A percentile compares a stretch with the other conserved stretches of the same genome.
Conservation (phyloP, 768 basidiomycete genomes). For the Collybiopsis luxurians region DNA sequence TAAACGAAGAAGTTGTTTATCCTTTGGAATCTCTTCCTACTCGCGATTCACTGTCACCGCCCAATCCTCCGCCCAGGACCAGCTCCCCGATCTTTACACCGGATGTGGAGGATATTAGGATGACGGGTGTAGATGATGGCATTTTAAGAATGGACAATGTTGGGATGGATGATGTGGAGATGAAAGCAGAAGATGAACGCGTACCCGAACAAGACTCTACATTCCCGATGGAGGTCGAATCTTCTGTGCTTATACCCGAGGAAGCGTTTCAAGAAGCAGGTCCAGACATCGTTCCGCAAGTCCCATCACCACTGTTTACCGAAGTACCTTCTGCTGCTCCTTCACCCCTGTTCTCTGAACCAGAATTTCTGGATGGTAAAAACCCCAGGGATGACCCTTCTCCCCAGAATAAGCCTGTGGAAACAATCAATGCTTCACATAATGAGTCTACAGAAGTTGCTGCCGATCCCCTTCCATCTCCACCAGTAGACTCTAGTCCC, state of each 20-base stretch:
- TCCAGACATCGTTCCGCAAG: not conserved
- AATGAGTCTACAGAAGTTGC: not conserved
- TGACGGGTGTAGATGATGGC: not conserved
- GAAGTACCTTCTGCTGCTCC: conserved; percentile 2
- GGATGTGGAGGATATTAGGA: not conserved
- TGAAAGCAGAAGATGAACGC: not conserved
- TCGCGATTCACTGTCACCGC: not conserved
- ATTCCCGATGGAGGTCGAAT: not conserved
- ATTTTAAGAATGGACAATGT: not conserved
- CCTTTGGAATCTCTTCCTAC: not conserved
- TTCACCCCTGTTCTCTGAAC: conserved; percentile 3
- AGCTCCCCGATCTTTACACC: not conserved
- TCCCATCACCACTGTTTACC: not conserved
- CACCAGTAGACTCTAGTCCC: not conserved
- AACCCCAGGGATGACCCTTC: too few species aligned
- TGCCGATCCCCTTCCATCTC: not conserved
- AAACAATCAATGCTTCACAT: not conserved
- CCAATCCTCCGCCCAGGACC: not conserved
- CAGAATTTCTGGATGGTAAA: not conserved
- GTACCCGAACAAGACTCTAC: not conserved
- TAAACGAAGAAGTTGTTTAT: not conserved
- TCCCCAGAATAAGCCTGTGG: not conserved
- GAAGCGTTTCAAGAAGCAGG: not conserved
- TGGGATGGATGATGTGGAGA: not conserved
- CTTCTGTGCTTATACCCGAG: not conserved